These are phyloP conservation scores for Lipomyces mesembrius DNA, from an alignment of 805 yeast species.

Conservation along the genomic window DNA sequence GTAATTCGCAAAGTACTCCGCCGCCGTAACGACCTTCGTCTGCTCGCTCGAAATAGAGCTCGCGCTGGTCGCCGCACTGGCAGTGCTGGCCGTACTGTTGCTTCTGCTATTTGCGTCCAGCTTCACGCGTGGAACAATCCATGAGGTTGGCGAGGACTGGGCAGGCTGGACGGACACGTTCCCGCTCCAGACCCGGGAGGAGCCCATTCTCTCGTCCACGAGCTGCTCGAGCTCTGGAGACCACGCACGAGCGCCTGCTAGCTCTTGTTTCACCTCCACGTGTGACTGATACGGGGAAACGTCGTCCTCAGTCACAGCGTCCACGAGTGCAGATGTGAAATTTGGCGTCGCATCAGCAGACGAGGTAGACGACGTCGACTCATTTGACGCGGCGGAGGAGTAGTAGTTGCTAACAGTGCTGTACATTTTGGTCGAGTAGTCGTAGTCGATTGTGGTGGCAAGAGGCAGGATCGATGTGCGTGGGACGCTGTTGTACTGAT, in stretches of 20 bases:
- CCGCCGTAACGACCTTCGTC: background rate
- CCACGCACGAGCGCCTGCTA: background rate
- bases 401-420: background rate
- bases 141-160: background rate
- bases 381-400: background rate
- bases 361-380: background rate
- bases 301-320: background rate
- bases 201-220: conserved; percentile 4
- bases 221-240: conserved; percentile 8
- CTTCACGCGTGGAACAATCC: background rate
- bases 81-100: background rate
- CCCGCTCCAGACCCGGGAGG: conserved; percentile 1
- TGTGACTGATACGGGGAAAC: background rate
- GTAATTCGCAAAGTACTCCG: background rate
- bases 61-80: background rate
- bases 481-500: background rate
- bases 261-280: background rate
- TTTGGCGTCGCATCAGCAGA: background rate
- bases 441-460: background rate
- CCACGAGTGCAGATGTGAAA: background rate
- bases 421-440: background rate
- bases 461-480: background rate
- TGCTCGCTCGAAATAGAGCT: background rate
- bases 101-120: background rate
- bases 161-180: background rate